Evolutionary conservation across 78 protist genomes (phyloP).

Genomic region (Chrysochromulina tobinii): DNA sequence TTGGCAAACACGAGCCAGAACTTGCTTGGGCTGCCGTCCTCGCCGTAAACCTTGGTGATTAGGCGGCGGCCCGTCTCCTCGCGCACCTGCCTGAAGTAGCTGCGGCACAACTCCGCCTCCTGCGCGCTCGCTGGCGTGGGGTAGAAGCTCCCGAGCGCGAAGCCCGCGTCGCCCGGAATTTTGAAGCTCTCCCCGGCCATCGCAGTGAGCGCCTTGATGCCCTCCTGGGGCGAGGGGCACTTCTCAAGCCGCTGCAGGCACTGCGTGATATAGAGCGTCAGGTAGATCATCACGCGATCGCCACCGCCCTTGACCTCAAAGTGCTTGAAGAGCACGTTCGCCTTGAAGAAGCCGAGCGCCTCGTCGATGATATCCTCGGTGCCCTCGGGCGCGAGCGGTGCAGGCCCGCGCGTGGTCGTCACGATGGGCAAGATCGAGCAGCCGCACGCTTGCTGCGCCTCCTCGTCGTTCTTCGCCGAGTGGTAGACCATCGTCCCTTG

Average conservation of each 20-base stretch:
- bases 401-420: neutral
- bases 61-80: slow-evolving; percentile 79
- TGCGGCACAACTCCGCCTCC: slow-evolving; percentile 67
- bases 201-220: slow-evolving; percentile 34
- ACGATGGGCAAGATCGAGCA: neutral
- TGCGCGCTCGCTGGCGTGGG: slow-evolving; percentile 63
- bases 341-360: slow-evolving; percentile 79
- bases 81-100: slow-evolving; percentile 79
- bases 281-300: slow-evolving; percentile 90
- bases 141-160: slow-evolving; percentile 69
- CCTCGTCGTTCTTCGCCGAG: neutral
- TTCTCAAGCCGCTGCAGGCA: slow-evolving; percentile 62
- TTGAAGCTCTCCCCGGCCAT: slow-evolving; percentile 74
- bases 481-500: no score
- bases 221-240: neutral
- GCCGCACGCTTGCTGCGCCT: neutral
- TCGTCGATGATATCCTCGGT: slow-evolving; percentile 89
- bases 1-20: slow-evolving; percentile 85
- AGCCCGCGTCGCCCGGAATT: slow-evolving; percentile 83
- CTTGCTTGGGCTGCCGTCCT: slow-evolving; percentile 48
- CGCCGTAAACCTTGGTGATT: slow-evolving; percentile 50
- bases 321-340: slow-evolving; percentile 88
- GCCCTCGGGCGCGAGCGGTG: neutral
- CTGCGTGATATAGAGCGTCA: slow-evolving; percentile 82
- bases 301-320: slow-evolving; percentile 88